A percentile compares a stretch with the other conserved stretches of the same genome.
Conservation (phyloP, 164 flowering plant genomes). For the Cinnamomum micranthum region DNA sequence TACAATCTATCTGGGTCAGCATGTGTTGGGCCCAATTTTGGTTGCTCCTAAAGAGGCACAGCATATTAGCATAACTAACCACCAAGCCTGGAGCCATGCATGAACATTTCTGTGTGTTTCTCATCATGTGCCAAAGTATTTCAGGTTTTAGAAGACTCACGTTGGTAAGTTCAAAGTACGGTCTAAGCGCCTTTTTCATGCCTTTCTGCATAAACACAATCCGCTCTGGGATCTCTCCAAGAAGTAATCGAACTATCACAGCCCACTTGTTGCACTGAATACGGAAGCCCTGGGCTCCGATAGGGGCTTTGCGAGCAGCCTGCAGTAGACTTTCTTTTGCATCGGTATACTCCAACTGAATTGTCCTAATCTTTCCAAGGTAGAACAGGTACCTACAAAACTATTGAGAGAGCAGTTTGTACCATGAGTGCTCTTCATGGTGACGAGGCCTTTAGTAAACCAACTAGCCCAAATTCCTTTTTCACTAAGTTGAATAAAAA, state of each 20-base stretch:
- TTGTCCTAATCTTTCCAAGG: conserved; percentile 67
- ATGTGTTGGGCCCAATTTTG: no score
- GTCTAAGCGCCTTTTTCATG: conserved; percentile 90
- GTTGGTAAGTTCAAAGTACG: conserved; percentile 98
- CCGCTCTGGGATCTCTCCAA: conserved; percentile 96
- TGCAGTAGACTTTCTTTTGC: conserved; percentile 75
- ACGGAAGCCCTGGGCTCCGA: conserved; percentile 63
- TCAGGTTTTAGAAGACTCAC: conserved; percentile 37
- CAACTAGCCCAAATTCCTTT: background rate
- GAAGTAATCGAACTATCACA: conserved; percentile 67
- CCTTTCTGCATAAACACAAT: conserved; percentile 96
- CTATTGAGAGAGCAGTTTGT: conserved; percentile 33
- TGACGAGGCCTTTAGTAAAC: no score
- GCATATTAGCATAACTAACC: background rate
- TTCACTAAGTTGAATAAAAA: background rate
- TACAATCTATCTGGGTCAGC: no score
- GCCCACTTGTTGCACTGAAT: conserved; percentile 34
- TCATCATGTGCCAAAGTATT: background rate
- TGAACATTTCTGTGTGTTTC: background rate
- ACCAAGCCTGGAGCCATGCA: background rate
- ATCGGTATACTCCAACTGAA: conserved; percentile 74
- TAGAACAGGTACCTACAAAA: conserved; percentile 87
- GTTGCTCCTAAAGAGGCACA: background rate
- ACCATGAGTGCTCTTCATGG: no score
- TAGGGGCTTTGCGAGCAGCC: conserved; percentile 77